Evolutionary conservation across 2,329 filamentous ascomycete genomes (phyloP), one percentile per base, ranked within the genome.

Genomic region (Beauveria australis): DNA sequence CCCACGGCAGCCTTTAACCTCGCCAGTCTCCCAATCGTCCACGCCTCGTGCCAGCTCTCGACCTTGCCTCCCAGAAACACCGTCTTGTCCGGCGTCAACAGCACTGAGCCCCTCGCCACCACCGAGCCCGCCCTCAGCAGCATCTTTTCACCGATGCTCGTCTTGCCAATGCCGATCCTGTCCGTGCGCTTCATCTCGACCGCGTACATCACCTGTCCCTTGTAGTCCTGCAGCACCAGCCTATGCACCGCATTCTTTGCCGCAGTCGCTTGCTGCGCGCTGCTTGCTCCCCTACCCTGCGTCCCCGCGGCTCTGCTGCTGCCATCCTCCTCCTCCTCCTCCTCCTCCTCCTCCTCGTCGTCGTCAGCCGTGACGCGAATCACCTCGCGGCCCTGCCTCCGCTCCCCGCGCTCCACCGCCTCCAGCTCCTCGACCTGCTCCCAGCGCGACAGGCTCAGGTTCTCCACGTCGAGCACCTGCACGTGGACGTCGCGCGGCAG

Each of bases 61-160:
- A 97, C 82, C 75, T 90, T 95, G 0, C 94, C 94, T 2, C 94
- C 94, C n/a, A 97, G 74, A 2, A 96, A 70, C n/a, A 83, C 80
- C 59, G 85, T 87, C 61, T 73, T 85, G 2, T 76, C 76, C 1
- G 90, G 86, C 64, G 91, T 87, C 22, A 99, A 77, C 73, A 97
- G 75, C n/a, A 96, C 68, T 54, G 89, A 82, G 0, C 92, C 94
- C 60, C 93, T 81, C 5, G 89, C 84, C 3, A 95, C 84, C 6
- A 85, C 78, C 3, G 81, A 79, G 5, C 83, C 80, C 64, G 85
- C 79, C 65, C 79, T 85, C 53, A 99, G 73, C 46, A 96, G 67
- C 26, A 97, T 69, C 76, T 99, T 99, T 66, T 87, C 82, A 2
- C 94, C 94, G 63, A 97, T 92, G 53, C 79, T 73, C 10, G 79